A percentile compares a stretch with the other conserved stretches of the same genome.
phyloP scores from a whole-genome alignment of 345 rosid species.

The Bruguiera sexangula region DNA sequence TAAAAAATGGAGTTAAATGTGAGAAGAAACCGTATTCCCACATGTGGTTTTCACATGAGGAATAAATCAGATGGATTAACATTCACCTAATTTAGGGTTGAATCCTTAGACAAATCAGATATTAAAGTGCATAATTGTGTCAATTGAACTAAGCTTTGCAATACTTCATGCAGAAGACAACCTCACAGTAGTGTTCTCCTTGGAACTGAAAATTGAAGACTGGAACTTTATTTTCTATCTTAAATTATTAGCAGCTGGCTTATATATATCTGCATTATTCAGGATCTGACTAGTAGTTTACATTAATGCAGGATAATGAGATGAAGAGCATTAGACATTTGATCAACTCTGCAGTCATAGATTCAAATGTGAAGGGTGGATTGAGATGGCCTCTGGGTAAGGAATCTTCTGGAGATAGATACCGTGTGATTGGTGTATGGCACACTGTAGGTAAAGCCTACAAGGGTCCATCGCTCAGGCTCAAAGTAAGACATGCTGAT shows the following conservation, averaged over 20 bases:
- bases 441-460: constrained; percentile 40
- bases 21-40: neutral
- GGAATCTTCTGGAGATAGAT: constrained; percentile 41
- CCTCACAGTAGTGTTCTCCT: too few species aligned
- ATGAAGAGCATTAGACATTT: constrained; percentile 37
- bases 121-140: neutral
- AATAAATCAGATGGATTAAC: neutral
- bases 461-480: constrained; percentile 36
- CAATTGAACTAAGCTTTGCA: too few species aligned
- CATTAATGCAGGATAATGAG: constrained; percentile 54
- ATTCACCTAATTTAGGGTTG: neutral
- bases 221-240: too few species aligned
- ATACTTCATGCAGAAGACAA: too few species aligned
- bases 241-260: too few species aligned
- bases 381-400: constrained; percentile 59
- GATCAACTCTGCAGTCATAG: constrained; percentile 48
- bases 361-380: constrained; percentile 63
- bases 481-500: constrained; percentile 56
- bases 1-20: neutral
- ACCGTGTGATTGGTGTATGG: constrained; percentile 41
- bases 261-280: too few species aligned
- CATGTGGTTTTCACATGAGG: neutral
- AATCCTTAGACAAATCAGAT: neutral
- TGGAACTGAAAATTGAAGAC: too few species aligned
- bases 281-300: neutral